Evolutionary conservation across 2,329 filamentous ascomycete genomes (phyloP), one percentile per base, ranked within the genome.

Genomic region (Phaeosphaeriaceae sp.): DNA sequence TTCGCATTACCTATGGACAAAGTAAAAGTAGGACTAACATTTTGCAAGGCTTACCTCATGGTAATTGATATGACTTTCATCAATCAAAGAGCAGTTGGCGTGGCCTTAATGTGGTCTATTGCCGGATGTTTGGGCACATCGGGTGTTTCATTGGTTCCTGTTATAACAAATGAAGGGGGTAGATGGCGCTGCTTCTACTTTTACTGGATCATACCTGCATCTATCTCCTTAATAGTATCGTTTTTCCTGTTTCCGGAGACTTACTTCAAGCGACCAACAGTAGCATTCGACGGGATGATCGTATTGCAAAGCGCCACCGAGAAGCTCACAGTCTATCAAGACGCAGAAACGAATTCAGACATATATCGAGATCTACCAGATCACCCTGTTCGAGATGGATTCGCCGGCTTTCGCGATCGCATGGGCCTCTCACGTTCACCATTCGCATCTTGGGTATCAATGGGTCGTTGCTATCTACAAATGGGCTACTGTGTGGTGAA

Each of bases 271-370:
- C 68, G 75, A 1, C 75, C 75, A 0, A 70, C 70, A 0, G 66
- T 77, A 7, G 74, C 75, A 5, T 76, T 75, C 33, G 68, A 77
- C 49, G 75, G 75, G 2, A 70, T 71, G 17, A 72, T 76, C 4
- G 47, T 77, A 3, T 42, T 73, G 1, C 74, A 77, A 49, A 68
- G 61, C 12, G 68, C 67, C 2, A 71, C 71, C 0, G 75, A 76
- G 51, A 76, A 71, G 46, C 60, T 76, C 11, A 68, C 62, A 5
- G 64, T 76, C 20, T 76, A 73, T 55, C 56, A 71, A 26, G 67
- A 74, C 18, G 64, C 61, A 51, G 66, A 70, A 2, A 49, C 55
- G 2, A 59, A 67, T 9, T 64, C 64, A 0, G 48, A 58, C 9
- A 50, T 67, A 26, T 67, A 66, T 40, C 54, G 57, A 28, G 60